phyloP scores from a whole-genome alignment of 805 yeast species.

The Teunomyces barrocoloradensis region DNA sequence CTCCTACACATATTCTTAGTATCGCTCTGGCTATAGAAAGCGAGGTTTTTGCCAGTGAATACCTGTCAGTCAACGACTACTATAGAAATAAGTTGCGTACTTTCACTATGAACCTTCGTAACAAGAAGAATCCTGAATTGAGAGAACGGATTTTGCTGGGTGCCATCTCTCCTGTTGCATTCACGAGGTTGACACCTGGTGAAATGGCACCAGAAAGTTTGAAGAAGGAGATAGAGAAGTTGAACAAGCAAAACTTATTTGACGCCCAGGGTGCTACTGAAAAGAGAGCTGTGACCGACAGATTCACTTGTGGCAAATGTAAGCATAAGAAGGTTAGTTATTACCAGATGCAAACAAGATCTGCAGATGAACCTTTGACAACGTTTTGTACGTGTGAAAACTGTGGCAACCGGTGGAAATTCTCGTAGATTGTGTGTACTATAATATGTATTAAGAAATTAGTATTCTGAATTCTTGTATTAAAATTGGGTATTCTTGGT shows the following conservation, averaged over 20 bases:
- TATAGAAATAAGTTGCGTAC: constrained; percentile 86
- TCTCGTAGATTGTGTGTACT: constrained; percentile 47
- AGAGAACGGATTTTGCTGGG: constrained; percentile 66
- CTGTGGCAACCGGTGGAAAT: constrained; percentile 98
- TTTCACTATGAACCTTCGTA: constrained; percentile 80
- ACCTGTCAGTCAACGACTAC: constrained; percentile 52
- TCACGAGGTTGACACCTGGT: constrained; percentile 83
- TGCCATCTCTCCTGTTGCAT: constrained; percentile 60
- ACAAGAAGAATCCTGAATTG: constrained; percentile 84
- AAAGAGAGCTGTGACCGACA: constrained; percentile 91
- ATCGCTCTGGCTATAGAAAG: constrained; percentile 71
- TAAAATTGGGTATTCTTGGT: constrained; percentile 30
- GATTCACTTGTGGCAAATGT: constrained; percentile 97
- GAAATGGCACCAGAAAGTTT: constrained; percentile 94
- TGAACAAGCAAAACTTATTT: constrained; percentile 84
- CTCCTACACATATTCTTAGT: constrained; percentile 56
- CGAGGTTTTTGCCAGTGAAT: constrained; percentile 63
- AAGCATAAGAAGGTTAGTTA: constrained; percentile 95
- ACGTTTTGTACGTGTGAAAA: constrained; percentile 97
- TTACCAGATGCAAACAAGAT: constrained; percentile 96
- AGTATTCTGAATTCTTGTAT: background rate
- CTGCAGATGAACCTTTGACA: constrained; percentile 98
- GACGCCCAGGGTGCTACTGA: constrained; percentile 98
- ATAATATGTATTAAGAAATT: constrained; percentile 1
- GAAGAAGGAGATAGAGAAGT: constrained; percentile 78